Base-by-base conservation (phyloP, 1,284 basidiomycete genomes). In the Bondarzewia mesenterica region DNA sequence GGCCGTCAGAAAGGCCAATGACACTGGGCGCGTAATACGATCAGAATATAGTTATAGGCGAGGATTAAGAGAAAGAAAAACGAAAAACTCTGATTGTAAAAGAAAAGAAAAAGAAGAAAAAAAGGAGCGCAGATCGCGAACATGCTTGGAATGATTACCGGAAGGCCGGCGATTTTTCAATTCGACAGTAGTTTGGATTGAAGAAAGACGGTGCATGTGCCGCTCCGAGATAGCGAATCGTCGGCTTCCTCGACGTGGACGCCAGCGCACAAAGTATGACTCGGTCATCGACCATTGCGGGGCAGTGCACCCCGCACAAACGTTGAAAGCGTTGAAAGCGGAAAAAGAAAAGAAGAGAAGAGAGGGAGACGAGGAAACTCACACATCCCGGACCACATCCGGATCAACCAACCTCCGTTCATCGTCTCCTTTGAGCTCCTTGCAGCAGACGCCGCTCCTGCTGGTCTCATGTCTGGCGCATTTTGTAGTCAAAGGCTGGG, bases 1-100 rank as follows among this genome's bases (percentile, higher is more conserved):
- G 71, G n/a, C 95, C 95, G 62, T 99, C 95, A 0, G 89, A 91
- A 8, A 98, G 80, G 41, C 95, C 95, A 57, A 97, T 97, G 54
- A 95, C 84, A 47, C 91, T 93, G 59, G n/a, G 49, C 48, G 42
- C 41, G n/a, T 10, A 10, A n/a, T 10, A 10, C 29, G n/a, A 32
- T 32, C 29, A 32, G 29, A 10, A 32, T n/a, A 32, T 32, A n/a
- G n/a, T 10, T n/a, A 32, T 32, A 10, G 5, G 5, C 29, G n/a
- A n/a, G 29, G 29, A 32, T 12, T 12, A 4, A 12, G n/a, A n/a
- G 6, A 4, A 32, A n/a, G 10, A 32, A 12, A 32, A 32, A 32
- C 12, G 29, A 4, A 32, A 6, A 32, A 12, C 29, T 4, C 3
- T 32, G n/a, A n/a, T 10, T 32, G n/a, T 7, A 7, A n/a, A 32